Conservation (phyloP, 768 basidiomycete species). For the Auricularia sp. region DNA sequence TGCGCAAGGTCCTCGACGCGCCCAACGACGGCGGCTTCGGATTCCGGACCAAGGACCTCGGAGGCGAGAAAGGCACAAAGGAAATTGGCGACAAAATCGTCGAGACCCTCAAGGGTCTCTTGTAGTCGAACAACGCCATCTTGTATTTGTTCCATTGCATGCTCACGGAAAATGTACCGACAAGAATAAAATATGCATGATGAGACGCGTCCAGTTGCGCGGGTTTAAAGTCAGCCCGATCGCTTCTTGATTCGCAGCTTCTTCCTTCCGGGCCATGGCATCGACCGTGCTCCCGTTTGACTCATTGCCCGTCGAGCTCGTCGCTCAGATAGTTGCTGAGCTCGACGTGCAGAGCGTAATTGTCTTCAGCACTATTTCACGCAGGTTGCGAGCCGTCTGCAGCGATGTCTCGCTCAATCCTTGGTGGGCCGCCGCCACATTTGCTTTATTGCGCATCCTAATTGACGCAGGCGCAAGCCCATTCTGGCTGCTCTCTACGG, state of each 20-base stretch:
- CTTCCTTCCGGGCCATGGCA: neutral
- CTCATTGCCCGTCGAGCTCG: constrained; percentile 63
- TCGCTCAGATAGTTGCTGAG: constrained; percentile 60
- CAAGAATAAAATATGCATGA: neutral
- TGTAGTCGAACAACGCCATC: constrained; percentile 23
- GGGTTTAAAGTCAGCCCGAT: neutral
- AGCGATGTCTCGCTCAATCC: constrained; percentile 20
- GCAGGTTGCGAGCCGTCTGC: constrained; percentile 44
- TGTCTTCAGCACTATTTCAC: constrained; percentile 49
- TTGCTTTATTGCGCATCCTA: constrained; percentile 31
- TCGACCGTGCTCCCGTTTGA: neutral
- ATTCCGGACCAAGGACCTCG: constrained; percentile 77
- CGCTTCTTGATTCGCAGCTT: neutral
- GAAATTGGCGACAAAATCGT: constrained; percentile 81
- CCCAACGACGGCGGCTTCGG: constrained; percentile 61
- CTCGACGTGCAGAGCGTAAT: constrained; percentile 56
- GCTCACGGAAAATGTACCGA: neutral
- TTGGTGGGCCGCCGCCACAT: neutral
- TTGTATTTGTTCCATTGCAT: neutral
- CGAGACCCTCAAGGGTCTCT: constrained; percentile 51
- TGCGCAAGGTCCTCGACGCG: constrained; percentile 76
- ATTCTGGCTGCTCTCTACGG: constrained; percentile 48
- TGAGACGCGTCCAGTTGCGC: neutral
- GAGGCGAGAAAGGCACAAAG: constrained; percentile 62
- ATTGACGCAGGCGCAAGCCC: constrained; percentile 71